Base-by-base conservation (phyloP, 345 rosid genomes). In the Noccaea caerulescens region DNA sequence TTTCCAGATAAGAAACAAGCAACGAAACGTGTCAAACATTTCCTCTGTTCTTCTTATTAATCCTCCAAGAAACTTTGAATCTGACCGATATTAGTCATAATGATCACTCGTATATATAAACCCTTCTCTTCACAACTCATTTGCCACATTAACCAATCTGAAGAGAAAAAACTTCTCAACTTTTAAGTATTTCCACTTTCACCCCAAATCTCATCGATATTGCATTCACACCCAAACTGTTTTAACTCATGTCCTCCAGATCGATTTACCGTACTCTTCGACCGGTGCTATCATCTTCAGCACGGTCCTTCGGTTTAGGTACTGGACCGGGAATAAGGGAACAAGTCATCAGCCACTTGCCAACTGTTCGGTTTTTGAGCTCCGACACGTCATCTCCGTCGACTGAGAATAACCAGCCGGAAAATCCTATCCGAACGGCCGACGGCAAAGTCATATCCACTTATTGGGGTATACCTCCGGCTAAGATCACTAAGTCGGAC, bases 381-480 rank as follows among this genome's bases (percentile, higher is more conserved):
- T 76, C 75, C 2, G 79, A 55, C 53, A 8, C 59, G 16, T 55
- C 70, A 55, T 55, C 74, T 68, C 43, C 74, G 54, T 30, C 3
- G 7, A 44, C 27, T 54, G 59, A 11, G 5, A 62, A 54, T 11
- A 45, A 49, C 7, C 74, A 54, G 30, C 41, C 70, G 34, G 66
- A 47, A 54, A 62, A 38, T 4, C 64, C 32, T 27, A 32, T 76
- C 45, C 65, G 41, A 38, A 76, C 71, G 4, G 23, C 36, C 4
- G 75, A 76, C 18, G 79, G 79, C 1, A 13, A 69, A 68, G 71
- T 68, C 16, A 74, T 79, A 34, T 66, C 77, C 11, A 87, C 82
- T 75, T 87, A 87, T 50, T 84, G 91, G 91, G 91, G 88, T 53
- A 55, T 87, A 36, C 12, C 73, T 34, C 86, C 83, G 11, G 5